Percentiles rank a stretch among this genome's conserved stretches.
phyloP scores from a whole-genome alignment of 495 filamentous ascomycete species.

The Alectoria sarmentosa region DNA sequence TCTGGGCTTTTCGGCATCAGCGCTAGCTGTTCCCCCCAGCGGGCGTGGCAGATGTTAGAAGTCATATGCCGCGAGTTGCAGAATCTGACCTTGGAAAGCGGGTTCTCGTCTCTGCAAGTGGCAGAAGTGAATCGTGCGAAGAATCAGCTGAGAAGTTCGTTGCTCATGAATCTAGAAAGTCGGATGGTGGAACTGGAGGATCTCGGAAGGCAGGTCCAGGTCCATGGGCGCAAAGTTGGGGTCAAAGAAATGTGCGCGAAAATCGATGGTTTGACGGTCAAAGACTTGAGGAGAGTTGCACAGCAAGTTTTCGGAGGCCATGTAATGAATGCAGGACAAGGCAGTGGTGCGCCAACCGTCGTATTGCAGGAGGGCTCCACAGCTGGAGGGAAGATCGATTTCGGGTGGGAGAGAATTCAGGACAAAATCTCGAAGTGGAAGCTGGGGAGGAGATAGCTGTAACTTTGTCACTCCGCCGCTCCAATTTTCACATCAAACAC shows the following conservation, averaged over 20 bases:
- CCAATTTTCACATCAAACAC: not conserved
- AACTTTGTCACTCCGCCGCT: not conserved
- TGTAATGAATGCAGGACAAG: conserved; percentile 66
- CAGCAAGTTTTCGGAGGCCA: conserved; percentile 67
- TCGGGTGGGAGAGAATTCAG: conserved; percentile 87
- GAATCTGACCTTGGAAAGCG: conserved; percentile 63
- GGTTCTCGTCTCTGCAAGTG: conserved; percentile 58
- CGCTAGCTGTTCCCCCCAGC: conserved; percentile 70
- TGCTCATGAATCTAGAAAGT: conserved; percentile 97
- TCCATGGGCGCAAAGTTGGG: conserved; percentile 83
- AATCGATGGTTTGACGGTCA: conserved; percentile 74
- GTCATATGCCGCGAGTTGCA: conserved; percentile 88
- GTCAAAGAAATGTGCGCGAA: conserved; percentile 87
- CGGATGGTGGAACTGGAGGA: conserved; percentile 99
- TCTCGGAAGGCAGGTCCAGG: conserved; percentile 90
- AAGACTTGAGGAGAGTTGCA: conserved; percentile 84
- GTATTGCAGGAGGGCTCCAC: conserved; percentile 77
- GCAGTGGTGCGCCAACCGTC: conserved; percentile 88
- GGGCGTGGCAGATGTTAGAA: conserved; percentile 74
- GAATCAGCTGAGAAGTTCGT: conserved; percentile 84
- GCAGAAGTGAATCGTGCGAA: conserved; percentile 92
- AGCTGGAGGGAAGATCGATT: conserved; percentile 41
- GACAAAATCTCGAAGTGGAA: conserved; percentile 77
- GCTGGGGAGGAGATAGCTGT: conserved; percentile 55
- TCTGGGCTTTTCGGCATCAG: conserved; percentile 91